phyloP scores from a whole-genome alignment of 139 green algal genomes.

The Microglena sp. region DNA sequence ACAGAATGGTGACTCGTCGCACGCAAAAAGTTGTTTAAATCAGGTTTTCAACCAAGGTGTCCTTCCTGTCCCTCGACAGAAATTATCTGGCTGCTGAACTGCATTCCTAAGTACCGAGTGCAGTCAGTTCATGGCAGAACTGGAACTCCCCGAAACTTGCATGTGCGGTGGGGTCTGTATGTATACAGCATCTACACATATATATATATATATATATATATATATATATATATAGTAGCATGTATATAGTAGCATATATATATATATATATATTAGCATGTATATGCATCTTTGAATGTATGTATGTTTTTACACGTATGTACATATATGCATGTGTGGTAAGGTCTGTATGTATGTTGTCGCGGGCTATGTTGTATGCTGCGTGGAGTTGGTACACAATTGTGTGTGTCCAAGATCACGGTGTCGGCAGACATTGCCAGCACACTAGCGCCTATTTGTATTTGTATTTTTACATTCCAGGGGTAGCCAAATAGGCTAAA shows the following conservation, averaged over 20 bases:
- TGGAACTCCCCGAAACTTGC: not conserved
- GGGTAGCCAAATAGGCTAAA: too few species aligned
- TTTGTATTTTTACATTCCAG: too few species aligned
- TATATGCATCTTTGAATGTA: not conserved
- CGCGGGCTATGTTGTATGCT: too few species aligned
- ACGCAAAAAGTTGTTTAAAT: too few species aligned
- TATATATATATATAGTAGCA: constrained; percentile 2
- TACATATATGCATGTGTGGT: not conserved
- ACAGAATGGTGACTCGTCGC: too few species aligned
- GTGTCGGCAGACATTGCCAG: too few species aligned
- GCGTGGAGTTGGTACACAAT: too few species aligned
- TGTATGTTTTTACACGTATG: too few species aligned
- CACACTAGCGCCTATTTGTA: too few species aligned
- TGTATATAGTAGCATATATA: not conserved
- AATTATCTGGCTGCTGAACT: not conserved
- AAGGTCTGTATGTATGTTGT: not conserved
- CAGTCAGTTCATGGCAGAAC: not conserved
- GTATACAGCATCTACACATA: constrained; percentile 8
- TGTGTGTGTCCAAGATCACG: too few species aligned
- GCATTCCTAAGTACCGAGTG: not conserved
- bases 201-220: not conserved
- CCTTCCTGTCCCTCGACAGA: too few species aligned
- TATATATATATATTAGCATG: not conserved
- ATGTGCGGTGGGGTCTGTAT: constrained; percentile 1
- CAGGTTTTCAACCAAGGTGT: too few species aligned